phyloP scores from a whole-genome alignment of 2,329 filamentous ascomycete genomes.

The Neonectria sp. region DNA sequence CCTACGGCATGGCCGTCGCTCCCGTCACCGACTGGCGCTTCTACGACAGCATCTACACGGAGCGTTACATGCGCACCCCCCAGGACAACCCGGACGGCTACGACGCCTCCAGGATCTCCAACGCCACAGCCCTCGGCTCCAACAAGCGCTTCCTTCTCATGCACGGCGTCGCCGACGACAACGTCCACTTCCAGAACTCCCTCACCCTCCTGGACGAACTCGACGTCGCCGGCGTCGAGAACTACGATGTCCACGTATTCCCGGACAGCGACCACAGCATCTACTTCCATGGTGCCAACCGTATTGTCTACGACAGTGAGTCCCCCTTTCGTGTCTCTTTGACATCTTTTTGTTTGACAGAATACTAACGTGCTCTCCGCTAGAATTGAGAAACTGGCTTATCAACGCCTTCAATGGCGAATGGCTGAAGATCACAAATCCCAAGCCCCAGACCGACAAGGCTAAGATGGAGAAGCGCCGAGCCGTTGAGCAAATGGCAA shows the following conservation, averaged over 20 bases:
- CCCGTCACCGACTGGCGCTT: conserved; percentile 99
- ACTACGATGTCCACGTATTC: conserved; percentile 97
- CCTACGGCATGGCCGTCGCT: conserved; percentile 97
- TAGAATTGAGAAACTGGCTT: conserved; percentile 90
- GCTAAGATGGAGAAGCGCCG: conserved; percentile 46
- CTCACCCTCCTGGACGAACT: conserved; percentile 89
- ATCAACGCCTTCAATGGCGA: conserved; percentile 98
- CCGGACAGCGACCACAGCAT: conserved; percentile 97
- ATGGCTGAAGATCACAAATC: conserved; percentile 77
- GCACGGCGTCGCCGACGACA: conserved; percentile 97
- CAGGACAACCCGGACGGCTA: conserved; percentile 87
- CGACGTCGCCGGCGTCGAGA: conserved; percentile 85
- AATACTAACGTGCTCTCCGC: conserved; percentile 16
- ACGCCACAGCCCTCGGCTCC: conserved; percentile 79
- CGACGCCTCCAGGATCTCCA: conserved; percentile 78
- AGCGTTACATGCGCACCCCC: conserved; percentile 97
- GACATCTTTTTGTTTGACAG: neutral
- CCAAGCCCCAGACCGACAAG: conserved; percentile 61
- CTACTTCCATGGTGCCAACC: conserved; percentile 93
- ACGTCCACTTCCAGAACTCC: conserved; percentile 97
- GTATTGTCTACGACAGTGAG: conserved; percentile 94
- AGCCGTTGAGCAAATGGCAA: conserved; percentile 1
- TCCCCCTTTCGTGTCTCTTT: conserved; percentile 45
- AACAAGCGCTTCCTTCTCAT: conserved; percentile 94
- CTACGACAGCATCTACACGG: conserved; percentile 95